These are phyloP conservation scores for Batrachochytrium dendrobatidis DNA, from an alignment of 371 early-diverging fungal species.

Conservation along the genomic window DNA sequence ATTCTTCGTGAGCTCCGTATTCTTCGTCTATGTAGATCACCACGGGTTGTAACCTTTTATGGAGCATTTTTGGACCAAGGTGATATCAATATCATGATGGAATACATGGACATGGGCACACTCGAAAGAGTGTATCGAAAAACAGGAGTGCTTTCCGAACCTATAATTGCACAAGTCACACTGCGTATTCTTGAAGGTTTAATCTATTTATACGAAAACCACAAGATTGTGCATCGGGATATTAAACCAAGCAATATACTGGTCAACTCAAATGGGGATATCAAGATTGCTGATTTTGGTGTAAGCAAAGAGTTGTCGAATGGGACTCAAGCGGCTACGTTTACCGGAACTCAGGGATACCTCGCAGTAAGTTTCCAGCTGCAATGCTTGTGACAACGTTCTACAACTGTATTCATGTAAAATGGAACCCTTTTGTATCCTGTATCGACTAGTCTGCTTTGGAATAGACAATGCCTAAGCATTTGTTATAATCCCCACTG, in stretches of 20 bases:
- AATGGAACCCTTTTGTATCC: not conserved
- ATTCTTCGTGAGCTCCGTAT: slow-evolving; percentile 81
- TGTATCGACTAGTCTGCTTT: not conserved
- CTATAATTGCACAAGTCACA: slow-evolving; percentile 58
- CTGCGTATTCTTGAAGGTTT: slow-evolving; percentile 60
- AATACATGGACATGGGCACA: slow-evolving; percentile 49
- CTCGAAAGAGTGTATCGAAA: slow-evolving; percentile 60
- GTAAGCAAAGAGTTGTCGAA: slow-evolving; percentile 87
- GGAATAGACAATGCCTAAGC: no score
- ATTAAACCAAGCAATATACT: slow-evolving; percentile 90
- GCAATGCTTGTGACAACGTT: not conserved
- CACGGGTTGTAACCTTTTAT: slow-evolving; percentile 81
- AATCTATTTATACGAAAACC: slow-evolving; percentile 69
- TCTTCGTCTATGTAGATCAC: slow-evolving; percentile 72
- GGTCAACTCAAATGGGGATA: slow-evolving; percentile 68
- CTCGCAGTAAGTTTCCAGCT: slow-evolving; percentile 69
- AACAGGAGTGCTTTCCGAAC: slow-evolving; percentile 62
- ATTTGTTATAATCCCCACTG: not conserved
- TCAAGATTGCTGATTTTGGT: slow-evolving; percentile 91
- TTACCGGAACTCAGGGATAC: slow-evolving; percentile 88
- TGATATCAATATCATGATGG: slow-evolving; percentile 85
- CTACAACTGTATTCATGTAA: no score
- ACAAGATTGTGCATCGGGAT: slow-evolving; percentile 79
- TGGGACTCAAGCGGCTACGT: slow-evolving; percentile 74
- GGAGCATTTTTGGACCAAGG: slow-evolving; percentile 81